A percentile compares a stretch with the other conserved stretches of the same genome.
These are phyloP conservation scores for Leccinum griseonigrum DNA, from an alignment of 1,284 basidiomycete species.

Conservation along the genomic window DNA sequence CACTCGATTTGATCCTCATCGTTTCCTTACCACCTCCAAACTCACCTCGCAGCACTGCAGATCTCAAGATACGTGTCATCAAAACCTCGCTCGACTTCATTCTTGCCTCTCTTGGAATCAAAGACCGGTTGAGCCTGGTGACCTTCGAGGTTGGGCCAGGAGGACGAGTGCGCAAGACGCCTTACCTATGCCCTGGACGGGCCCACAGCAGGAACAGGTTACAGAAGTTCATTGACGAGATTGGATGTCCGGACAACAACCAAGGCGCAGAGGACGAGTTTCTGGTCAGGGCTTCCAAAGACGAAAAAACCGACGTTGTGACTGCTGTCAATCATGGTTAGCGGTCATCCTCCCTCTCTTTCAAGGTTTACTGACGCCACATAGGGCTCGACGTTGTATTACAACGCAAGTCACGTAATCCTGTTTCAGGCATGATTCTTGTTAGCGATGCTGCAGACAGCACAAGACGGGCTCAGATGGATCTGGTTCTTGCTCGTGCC, in stretches of 20 bases:
- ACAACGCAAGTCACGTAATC: slow-evolving; percentile 89
- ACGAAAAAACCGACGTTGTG: slow-evolving; percentile 94
- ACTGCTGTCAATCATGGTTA: slow-evolving; percentile 90
- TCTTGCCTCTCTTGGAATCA: slow-evolving; percentile 67
- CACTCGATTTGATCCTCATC: slow-evolving; percentile 90
- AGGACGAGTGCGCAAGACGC: slow-evolving; percentile 83
- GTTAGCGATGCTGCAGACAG: slow-evolving; percentile 90
- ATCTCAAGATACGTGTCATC: slow-evolving; percentile 84
- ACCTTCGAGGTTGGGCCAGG: slow-evolving; percentile 84
- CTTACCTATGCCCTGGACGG: slow-evolving; percentile 76
- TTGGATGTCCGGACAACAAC: slow-evolving; percentile 45
- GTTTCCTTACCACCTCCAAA: slow-evolving; percentile 79
- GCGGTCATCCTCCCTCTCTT: slow-evolving; percentile 23
- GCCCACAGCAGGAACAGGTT: slow-evolving; percentile 68
- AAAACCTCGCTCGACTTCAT: slow-evolving; percentile 83
- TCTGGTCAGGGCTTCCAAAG: slow-evolving; percentile 70
- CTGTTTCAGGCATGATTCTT: slow-evolving; percentile 87
- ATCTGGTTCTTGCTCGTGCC: slow-evolving; percentile 91
- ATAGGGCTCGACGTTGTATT: slow-evolving; percentile 88
- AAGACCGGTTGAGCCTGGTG: slow-evolving; percentile 83
- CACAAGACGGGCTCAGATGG: slow-evolving; percentile 97
- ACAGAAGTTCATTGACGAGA: slow-evolving; percentile 74
- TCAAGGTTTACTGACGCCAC: slow-evolving; percentile 1
- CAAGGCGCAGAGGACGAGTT: slow-evolving; percentile 63
- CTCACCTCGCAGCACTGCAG: slow-evolving; percentile 72